Evolutionary conservation across 1,284 basidiomycete genomes (phyloP), one percentile per base, ranked within the genome.

Genomic region (Marasmius sp.): DNA sequence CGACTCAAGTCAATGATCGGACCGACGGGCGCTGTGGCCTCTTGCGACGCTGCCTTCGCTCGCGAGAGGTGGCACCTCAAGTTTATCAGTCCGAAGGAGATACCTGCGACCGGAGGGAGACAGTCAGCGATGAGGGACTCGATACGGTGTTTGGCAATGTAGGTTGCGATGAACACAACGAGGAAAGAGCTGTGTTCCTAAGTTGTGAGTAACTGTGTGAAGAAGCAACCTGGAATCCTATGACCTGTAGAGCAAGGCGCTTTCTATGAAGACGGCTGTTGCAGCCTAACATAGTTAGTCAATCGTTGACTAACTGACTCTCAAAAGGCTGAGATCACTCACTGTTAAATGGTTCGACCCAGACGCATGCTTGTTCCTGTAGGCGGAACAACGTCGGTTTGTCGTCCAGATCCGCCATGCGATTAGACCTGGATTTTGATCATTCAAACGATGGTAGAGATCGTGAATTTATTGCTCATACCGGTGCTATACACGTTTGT

Each of bases 401-500:
- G 43, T 57, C 3, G 14, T 51, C 51, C 58, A 65, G 16, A 65
- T 62, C 9, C 27, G 47, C 50, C 54, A 62, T 16, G 58, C 61
- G 43, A 65, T 62, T 14, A 65, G 33, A 16, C 51, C 63, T 62
- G 41, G n/a, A 51, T n/a, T 20, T 18, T 16, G 39, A 38, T 52
- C 22, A 20, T 39, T 57, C 8, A 41, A 33, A 38, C 14, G 41
- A 8, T 33, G 27, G 4, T 33, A n/a, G 10, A 14, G n/a, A 18
- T 36, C 0, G 37, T 18, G 38, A 11, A 11, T 41, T 37, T 14
- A 47, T 48, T 34, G 34, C 27, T 11, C 37, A 36, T 45, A 65
- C 63, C 14, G 34, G 63, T 65, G 37, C 63, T 52, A 22, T 62
- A 65, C 39, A 62, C 22, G 45, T 65, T 65, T 6, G 63, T 65